phyloP scores from a whole-genome alignment of 768 basidiomycete species.

The Termitomyces sp. region DNA sequence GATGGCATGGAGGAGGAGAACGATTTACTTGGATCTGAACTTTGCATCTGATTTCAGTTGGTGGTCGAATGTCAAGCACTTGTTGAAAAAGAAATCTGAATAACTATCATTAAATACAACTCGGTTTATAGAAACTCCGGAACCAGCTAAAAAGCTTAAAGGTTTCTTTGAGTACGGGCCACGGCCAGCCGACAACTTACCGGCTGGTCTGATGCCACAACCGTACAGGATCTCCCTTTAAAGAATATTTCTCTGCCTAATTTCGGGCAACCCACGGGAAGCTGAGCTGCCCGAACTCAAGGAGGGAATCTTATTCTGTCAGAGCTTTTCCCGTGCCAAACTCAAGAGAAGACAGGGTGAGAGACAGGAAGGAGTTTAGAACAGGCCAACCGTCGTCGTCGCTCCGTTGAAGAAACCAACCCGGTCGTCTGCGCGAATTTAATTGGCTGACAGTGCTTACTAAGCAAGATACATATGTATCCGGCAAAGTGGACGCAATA shows the following conservation, averaged over 20 bases:
- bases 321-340: slow-evolving; percentile 45
- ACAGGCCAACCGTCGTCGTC: slow-evolving; percentile 72
- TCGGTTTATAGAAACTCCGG: too few species aligned
- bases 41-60: slow-evolving; percentile 91
- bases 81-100: slow-evolving; percentile 21
- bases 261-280: slow-evolving; percentile 63
- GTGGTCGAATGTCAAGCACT: slow-evolving; percentile 46
- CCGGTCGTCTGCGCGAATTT: slow-evolving; percentile 3
- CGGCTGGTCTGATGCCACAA: too few species aligned
- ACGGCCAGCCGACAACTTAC: too few species aligned
- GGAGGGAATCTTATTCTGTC: slow-evolving; percentile 62
- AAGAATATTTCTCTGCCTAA: slow-evolving; percentile 68
- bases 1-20: slow-evolving; percentile 21
- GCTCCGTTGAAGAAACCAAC: slow-evolving; percentile 41
- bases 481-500: neutral
- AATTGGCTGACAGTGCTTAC: slow-evolving; percentile 33
- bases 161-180: too few species aligned
- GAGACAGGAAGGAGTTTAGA: slow-evolving; percentile 60
- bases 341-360: slow-evolving; percentile 36
- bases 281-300: slow-evolving; percentile 72
- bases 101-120: neutral
- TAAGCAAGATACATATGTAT: slow-evolving; percentile 23
- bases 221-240: neutral
- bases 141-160: too few species aligned
- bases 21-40: slow-evolving; percentile 23